phyloP scores from a whole-genome alignment of 164 flowering plant species.

The Amborella trichopoda region DNA sequence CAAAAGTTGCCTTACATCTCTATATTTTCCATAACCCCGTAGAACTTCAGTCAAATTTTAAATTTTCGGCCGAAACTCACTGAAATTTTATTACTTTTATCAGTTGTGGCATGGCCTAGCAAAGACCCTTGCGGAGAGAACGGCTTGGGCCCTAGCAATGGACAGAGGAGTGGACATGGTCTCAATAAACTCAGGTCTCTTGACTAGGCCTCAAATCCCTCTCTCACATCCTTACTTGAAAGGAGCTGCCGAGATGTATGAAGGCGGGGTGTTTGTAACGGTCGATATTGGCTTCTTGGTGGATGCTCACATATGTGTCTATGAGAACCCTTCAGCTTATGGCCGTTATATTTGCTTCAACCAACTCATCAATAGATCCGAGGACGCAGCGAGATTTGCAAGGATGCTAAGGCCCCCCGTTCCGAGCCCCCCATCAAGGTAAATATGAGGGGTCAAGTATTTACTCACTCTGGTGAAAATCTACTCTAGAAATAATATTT shows the following conservation, averaged over 20 bases:
- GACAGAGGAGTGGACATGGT: slow-evolving; percentile 73
- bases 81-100: not conserved
- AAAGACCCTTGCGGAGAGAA: slow-evolving; percentile 68
- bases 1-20: no score
- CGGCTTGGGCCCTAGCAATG: slow-evolving; percentile 84
- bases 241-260: slow-evolving; percentile 86
- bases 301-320: slow-evolving; percentile 67
- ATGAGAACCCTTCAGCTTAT: slow-evolving; percentile 44
- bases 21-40: no score
- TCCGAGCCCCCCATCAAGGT: slow-evolving; percentile 17
- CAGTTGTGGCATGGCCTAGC: slow-evolving; percentile 83
- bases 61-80: no score
- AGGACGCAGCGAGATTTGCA: slow-evolving; percentile 37
- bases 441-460: no score
- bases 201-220: slow-evolving; percentile 30
- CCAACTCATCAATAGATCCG: slow-evolving; percentile 27
- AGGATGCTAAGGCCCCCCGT: slow-evolving; percentile 13
- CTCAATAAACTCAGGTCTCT: slow-evolving; percentile 48
- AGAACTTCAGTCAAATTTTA: no score
- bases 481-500: no score
- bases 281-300: slow-evolving; percentile 46
- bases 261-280: slow-evolving; percentile 59
- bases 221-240: slow-evolving; percentile 43
- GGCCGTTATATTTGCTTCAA: slow-evolving; percentile 81
- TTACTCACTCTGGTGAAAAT: no score